Evolutionary conservation across 116 monocot genomes (phyloP).

Genomic region (Trichopus zeylanicus): DNA sequence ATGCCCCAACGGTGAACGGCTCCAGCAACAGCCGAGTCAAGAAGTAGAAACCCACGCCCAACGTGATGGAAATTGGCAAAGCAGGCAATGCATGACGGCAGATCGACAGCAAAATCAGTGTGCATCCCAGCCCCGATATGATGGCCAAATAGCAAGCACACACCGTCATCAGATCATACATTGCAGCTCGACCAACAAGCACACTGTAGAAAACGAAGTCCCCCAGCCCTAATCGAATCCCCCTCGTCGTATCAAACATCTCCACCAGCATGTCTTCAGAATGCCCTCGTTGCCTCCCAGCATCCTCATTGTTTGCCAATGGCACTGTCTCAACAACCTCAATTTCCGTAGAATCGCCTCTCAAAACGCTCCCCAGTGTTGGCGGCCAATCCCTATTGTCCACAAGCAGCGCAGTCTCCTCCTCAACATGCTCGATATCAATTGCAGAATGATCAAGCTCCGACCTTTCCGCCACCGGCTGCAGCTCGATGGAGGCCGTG

Average conservation of each 20-base stretch:
- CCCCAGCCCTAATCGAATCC: conserved; percentile 77
- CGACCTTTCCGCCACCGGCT: conserved; percentile 12
- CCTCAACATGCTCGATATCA: conserved; percentile 4
- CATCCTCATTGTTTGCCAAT: conserved; percentile 18
- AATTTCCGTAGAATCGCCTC: background rate
- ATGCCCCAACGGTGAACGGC: conserved; percentile 83
- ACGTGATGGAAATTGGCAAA: conserved; percentile 73
- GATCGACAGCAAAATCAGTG: conserved; percentile 68
- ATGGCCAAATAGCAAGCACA: conserved; percentile 93
- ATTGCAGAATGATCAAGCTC: background rate
- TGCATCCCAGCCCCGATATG: conserved; percentile 80
- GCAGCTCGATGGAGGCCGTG: conserved; percentile 28
- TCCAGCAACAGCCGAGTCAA: conserved; percentile 80
- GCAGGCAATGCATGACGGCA: conserved; percentile 71
- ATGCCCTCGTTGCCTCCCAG: background rate
- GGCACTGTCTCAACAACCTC: conserved; percentile 40
- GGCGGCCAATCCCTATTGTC: conserved; percentile 2
- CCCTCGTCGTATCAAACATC: conserved; percentile 35
- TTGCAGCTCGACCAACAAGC: conserved; percentile 84
- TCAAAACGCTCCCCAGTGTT: background rate
- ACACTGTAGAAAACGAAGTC: conserved; percentile 96
- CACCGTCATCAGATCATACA: conserved; percentile 95
- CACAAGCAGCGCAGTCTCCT: conserved; percentile 27
- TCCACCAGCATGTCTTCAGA: conserved; percentile 7
- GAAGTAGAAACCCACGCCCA: conserved; percentile 83